A percentile compares a stretch with the other conserved stretches of the same genome.
Evolutionary conservation across 306 rosid species (phyloP).

Genomic region (Oemleria cerasiformis): DNA sequence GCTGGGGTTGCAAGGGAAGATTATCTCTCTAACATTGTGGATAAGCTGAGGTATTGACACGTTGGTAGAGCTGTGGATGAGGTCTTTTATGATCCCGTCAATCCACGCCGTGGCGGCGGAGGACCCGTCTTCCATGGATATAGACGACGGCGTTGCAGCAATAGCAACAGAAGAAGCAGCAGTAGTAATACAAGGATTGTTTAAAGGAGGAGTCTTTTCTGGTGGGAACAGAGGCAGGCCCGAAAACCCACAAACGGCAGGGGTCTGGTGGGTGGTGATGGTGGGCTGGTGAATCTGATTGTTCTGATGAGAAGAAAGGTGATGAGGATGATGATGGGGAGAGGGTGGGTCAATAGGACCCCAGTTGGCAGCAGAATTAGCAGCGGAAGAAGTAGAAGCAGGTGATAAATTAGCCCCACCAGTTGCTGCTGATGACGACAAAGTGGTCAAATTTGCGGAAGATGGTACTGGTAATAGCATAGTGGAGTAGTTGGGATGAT

Average conservation of each 20-base stretch:
- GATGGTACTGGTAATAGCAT: constrained; percentile 35
- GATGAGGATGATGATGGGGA: constrained; percentile 26
- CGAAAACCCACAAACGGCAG: constrained; percentile 83
- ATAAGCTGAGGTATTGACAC: constrained; percentile 91
- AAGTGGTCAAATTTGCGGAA: constrained; percentile 33
- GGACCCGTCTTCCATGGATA: constrained; percentile 55
- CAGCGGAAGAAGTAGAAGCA: constrained; percentile 15
- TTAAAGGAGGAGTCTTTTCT: constrained; percentile 27
- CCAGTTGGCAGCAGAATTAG: constrained; percentile 18
- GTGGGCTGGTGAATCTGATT: constrained; percentile 8
- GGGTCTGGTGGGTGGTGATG: constrained; percentile 23
- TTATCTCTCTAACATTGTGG: constrained; percentile 81
- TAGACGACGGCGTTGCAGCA: background rate
- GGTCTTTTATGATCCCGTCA: constrained; percentile 82
- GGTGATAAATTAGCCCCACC: constrained; percentile 32
- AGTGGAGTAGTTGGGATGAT: constrained; percentile 80
- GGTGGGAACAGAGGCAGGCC: constrained; percentile 89
- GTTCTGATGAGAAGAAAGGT: constrained; percentile 18
- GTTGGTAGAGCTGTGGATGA: constrained; percentile 65
- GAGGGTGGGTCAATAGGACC: constrained; percentile 26
- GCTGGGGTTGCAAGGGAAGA: constrained; percentile 91
- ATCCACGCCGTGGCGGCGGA: constrained; percentile 85
- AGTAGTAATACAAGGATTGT: constrained; percentile 1
- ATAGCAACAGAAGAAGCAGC: background rate
- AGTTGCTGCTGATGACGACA: constrained; percentile 41